These are phyloP conservation scores for Penicillium verrucosum DNA, from an alignment of 2,329 filamentous ascomycete genomes.

Conservation along the genomic window DNA sequence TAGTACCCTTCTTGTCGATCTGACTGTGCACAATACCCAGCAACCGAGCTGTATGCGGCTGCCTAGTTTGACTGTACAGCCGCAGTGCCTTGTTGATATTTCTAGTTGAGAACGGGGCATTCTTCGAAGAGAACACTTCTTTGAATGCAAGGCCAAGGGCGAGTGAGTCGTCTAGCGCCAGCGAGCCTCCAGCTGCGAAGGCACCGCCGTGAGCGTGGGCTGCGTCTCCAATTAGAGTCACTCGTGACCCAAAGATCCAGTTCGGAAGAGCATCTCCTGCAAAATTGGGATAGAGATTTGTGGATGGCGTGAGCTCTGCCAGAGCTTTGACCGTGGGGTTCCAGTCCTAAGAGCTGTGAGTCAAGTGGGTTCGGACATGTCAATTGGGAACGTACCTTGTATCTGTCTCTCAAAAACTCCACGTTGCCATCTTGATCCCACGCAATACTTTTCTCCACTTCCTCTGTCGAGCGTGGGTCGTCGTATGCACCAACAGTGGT, in stretches of 20 bases:
- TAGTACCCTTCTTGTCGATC: slow-evolving; percentile 3
- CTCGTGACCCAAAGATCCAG: slow-evolving; percentile 41
- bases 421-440: slow-evolving; percentile 45
- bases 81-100: slow-evolving; percentile 32
- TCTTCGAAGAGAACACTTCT: slow-evolving; percentile 30
- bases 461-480: slow-evolving; percentile 35
- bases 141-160: slow-evolving; percentile 42
- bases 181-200: slow-evolving; percentile 31
- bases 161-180: slow-evolving; percentile 37
- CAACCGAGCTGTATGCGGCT: slow-evolving; percentile 42
- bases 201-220: slow-evolving; percentile 33
- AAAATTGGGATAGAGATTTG: slow-evolving; percentile 45
- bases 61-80: slow-evolving; percentile 46
- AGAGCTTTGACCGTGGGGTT: slow-evolving; percentile 42
- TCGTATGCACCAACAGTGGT: slow-evolving; percentile 44
- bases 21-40: slow-evolving; percentile 33
- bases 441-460: slow-evolving; percentile 29
- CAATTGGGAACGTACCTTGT: slow-evolving; percentile 13
- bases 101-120: neutral
- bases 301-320: slow-evolving; percentile 42
- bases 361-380: neutral
- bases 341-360: slow-evolving; percentile 39
- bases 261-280: slow-evolving; percentile 41
- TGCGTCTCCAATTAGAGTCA: slow-evolving; percentile 30
- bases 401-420: slow-evolving; percentile 34